Base-by-base conservation (phyloP, 1,284 basidiomycete genomes). In the Irpex lacteus region DNA sequence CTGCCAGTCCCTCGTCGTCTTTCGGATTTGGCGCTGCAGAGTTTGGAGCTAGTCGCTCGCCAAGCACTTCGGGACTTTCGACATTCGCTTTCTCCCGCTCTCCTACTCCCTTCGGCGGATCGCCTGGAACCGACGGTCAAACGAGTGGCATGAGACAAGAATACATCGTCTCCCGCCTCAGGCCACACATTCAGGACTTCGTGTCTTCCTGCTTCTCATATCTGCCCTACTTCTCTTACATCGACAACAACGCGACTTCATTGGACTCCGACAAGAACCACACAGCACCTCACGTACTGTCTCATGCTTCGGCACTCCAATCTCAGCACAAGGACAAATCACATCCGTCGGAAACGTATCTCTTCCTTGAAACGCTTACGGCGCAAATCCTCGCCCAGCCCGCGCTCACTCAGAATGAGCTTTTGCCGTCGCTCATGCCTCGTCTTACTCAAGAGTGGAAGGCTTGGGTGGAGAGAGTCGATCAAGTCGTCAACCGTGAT, bases 181-280 rank as follows among this genome's bases (percentile, higher is more conserved):
- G 87, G 61, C 88, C 89, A 19, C 86, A 88, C 72, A 86, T 92
- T 60, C 77, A 82, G 60, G 91, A 92, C 60, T 94, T 92, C 67
- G 85, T 89, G 37, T 83, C 91, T 2, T 84, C 88, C 15, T 90
- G 85, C 73, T 82, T 85, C 71, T 88, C 92, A 6, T 94, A 93
- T 71, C 84, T 94, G 57, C 90, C 90, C 1, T 94, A 94, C 74
- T 94, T 94, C 73, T 90, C 91, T 19, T 86, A 83, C 68, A 74
- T 82, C 55, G 72, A 82, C 18, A 64, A 76, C 13, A 64, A 72
- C 66, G 66, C 72, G 59, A 66, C 71, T 7, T 26, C 26, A 26
- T 26, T 34, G 34, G 69, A 71, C 62, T 67, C 38, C 50, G 36
- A 50, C 53, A 65, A 57, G 13, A 61, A 66, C 59, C 80, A 69